phyloP scores from a whole-genome alignment of 495 filamentous ascomycete genomes.

The Daldinia vernicosa region DNA sequence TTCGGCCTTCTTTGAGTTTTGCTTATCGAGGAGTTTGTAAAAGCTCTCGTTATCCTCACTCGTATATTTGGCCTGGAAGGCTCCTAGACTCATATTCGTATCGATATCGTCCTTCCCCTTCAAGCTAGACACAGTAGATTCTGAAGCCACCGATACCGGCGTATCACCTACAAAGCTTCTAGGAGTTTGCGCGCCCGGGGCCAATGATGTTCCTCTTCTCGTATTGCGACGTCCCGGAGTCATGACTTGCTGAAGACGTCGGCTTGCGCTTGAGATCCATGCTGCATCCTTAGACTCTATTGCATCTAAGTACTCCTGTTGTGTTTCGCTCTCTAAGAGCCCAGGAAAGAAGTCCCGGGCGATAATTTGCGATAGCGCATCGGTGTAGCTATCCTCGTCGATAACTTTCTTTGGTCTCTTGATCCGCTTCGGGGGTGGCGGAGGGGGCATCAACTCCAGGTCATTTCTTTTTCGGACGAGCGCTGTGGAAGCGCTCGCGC shows the following conservation, averaged over 20 bases:
- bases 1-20: slow-evolving; percentile 82
- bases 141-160: slow-evolving; percentile 66
- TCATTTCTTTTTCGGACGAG: slow-evolving; percentile 73
- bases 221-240: slow-evolving; percentile 70
- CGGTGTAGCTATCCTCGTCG: slow-evolving; percentile 93
- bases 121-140: slow-evolving; percentile 42
- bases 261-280: slow-evolving; percentile 86
- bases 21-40: slow-evolving; percentile 88
- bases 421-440: slow-evolving; percentile 87
- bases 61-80: slow-evolving; percentile 92
- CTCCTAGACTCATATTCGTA: slow-evolving; percentile 79
- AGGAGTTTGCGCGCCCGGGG: slow-evolving; percentile 57
- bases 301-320: slow-evolving; percentile 92
- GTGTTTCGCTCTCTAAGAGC: slow-evolving; percentile 81
- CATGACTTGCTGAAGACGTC: slow-evolving; percentile 80
- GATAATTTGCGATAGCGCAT: slow-evolving; percentile 91
- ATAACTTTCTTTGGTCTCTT: slow-evolving; percentile 90
- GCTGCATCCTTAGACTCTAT: slow-evolving; percentile 81
- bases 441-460: slow-evolving; percentile 85
- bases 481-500: slow-evolving; percentile 47
- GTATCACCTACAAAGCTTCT: slow-evolving; percentile 70
- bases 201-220: slow-evolving; percentile 48
- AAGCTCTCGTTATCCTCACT: slow-evolving; percentile 98
- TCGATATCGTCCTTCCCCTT: slow-evolving; percentile 67
- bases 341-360: slow-evolving; percentile 97